These are phyloP conservation scores for Phytophthora cajani DNA, from an alignment of 352 stramenopile genomes.

Conservation along the genomic window DNA sequence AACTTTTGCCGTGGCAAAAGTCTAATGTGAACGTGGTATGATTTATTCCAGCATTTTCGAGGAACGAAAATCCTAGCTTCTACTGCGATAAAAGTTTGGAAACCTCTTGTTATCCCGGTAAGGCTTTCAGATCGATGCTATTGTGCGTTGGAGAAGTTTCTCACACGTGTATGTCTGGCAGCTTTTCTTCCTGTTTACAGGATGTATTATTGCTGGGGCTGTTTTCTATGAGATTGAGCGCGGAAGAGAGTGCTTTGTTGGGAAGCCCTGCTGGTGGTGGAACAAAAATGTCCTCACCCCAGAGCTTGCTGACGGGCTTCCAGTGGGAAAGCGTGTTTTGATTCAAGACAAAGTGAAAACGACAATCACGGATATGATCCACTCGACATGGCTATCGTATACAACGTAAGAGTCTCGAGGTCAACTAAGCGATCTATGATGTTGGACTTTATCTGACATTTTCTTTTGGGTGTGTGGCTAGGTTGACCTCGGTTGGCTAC, in stretches of 20 bases:
- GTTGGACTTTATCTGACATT: background rate
- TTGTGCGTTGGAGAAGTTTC: too few species aligned
- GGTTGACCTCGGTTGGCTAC: conserved; percentile 76
- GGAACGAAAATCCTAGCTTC: conserved; percentile 68
- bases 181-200: conserved; percentile 81
- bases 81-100: conserved; percentile 63
- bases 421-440: background rate
- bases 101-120: conserved; percentile 72
- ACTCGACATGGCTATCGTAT: conserved; percentile 76
- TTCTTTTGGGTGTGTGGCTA: conserved; percentile 19
- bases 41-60: conserved; percentile 57
- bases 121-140: background rate
- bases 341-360: conserved; percentile 58
- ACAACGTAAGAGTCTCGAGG: conserved; percentile 46
- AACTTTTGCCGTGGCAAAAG: too few species aligned
- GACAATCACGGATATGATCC: conserved; percentile 75
- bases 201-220: conserved; percentile 66
- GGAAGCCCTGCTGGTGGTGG: conserved; percentile 65
- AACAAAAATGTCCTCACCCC: conserved; percentile 59
- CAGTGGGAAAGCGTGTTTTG: conserved; percentile 63
- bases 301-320: conserved; percentile 40
- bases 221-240: conserved; percentile 82
- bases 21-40: too few species aligned
- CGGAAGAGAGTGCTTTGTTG: conserved; percentile 71
- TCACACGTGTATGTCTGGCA: conserved; percentile 18